Conservation (phyloP, 177 flowering plant genomes). For the Vitis hybrid region DNA sequence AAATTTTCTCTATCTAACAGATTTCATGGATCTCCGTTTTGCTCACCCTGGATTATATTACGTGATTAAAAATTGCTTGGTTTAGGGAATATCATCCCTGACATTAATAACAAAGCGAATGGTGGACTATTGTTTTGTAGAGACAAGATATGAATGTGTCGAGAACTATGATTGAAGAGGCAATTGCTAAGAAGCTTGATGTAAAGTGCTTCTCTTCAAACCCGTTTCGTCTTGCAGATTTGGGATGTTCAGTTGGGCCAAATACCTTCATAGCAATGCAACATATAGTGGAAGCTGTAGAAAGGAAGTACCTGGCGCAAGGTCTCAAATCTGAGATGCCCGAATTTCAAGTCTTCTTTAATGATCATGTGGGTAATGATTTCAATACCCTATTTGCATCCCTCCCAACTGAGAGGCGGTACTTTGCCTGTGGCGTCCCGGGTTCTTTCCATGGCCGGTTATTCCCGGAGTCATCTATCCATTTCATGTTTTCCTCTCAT, state of each 20-base stretch:
- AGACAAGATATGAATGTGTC: not conserved
- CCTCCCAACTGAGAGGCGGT: constrained; percentile 14
- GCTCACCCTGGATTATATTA: too few relatives aligned
- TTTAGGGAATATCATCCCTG: too few relatives aligned
- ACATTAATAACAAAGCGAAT: too few relatives aligned
- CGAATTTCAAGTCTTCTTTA: constrained; percentile 48
- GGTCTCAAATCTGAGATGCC: constrained; percentile 4
- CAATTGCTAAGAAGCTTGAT: constrained; percentile 25
- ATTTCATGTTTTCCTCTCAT: constrained; percentile 29
- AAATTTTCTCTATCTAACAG: too few relatives aligned
- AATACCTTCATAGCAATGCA: constrained; percentile 42
- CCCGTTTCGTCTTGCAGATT: constrained; percentile 34
- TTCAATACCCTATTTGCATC: constrained; percentile 53
- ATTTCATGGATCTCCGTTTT: too few relatives aligned
- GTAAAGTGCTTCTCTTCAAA: constrained; percentile 1
- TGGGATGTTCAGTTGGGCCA: constrained; percentile 58
- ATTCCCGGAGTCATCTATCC: constrained; percentile 29
- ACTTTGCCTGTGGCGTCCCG: constrained; percentile 31
- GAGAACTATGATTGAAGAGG: constrained; percentile 17
- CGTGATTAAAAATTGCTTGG: too few relatives aligned
- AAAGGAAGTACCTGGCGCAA: constrained; percentile 17
- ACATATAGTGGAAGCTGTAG: constrained; percentile 27
- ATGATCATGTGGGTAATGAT: constrained; percentile 44
- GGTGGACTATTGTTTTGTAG: constrained; percentile 13
- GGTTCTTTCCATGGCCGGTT: constrained; percentile 41